Conservation (phyloP, 2,329 filamentous ascomycete species). For the Fusarium fracticaudum region DNA sequence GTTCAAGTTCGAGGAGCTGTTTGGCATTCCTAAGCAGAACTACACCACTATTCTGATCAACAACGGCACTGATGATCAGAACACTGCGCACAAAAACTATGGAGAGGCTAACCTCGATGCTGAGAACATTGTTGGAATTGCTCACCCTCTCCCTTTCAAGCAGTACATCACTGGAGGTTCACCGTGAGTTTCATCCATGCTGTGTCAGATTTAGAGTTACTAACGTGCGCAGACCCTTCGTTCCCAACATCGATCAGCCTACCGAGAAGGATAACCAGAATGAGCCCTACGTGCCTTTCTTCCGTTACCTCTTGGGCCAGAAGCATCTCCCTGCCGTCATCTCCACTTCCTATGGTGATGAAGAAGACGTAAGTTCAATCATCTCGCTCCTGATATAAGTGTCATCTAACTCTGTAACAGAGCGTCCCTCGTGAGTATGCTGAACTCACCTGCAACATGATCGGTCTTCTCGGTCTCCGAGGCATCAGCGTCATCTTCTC, state of each 20-base stretch:
- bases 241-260: slow-evolving; percentile 23
- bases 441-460: slow-evolving; percentile 19
- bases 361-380: slow-evolving; percentile 6
- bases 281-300: slow-evolving; percentile 15
- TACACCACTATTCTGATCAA: slow-evolving; percentile 20
- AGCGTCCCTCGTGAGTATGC: slow-evolving; percentile 21
- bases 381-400: rapidly evolving
- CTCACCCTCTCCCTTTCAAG: slow-evolving; percentile 24
- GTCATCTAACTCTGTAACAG: neutral
- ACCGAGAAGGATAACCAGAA: slow-evolving; percentile 24
- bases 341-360: slow-evolving; percentile 19
- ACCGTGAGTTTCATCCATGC: neutral
- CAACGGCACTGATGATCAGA: slow-evolving; percentile 22
- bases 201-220: rapidly evolving
- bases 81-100: neutral
- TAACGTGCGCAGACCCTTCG: neutral
- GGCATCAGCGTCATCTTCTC: slow-evolving; percentile 54
- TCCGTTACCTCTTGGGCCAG: slow-evolving; percentile 13
- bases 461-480: slow-evolving; percentile 17
- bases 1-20: slow-evolving; percentile 23
- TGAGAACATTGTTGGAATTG: slow-evolving; percentile 28
- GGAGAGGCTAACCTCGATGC: slow-evolving; percentile 23
- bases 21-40: slow-evolving; percentile 21
- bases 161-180: slow-evolving; percentile 29
- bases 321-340: slow-evolving; percentile 12